Conservation (phyloP, 1,139 yeast species). For the Debaryomyces singareniensis region DNA sequence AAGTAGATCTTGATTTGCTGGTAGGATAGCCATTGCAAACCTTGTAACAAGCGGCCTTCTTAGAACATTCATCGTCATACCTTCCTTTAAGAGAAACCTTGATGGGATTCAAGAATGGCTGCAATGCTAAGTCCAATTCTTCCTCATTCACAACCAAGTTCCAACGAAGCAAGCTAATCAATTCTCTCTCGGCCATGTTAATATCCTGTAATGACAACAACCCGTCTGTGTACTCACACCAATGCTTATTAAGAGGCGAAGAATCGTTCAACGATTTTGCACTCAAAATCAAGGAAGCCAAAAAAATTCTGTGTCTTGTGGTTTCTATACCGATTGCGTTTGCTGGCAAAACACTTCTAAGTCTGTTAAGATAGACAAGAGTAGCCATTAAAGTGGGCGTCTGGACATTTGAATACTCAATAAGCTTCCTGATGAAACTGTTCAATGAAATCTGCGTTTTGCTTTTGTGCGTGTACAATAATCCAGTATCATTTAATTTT, state of each 20-base stretch:
- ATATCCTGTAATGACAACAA: constrained; percentile 71
- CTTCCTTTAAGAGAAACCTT: constrained; percentile 30
- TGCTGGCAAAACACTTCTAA: constrained; percentile 73
- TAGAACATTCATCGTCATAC: constrained; percentile 25
- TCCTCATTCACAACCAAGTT: constrained; percentile 60
- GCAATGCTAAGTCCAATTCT: constrained; percentile 63
- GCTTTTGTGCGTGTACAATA: constrained; percentile 19
- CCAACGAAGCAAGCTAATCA: constrained; percentile 80
- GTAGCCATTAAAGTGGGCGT: constrained; percentile 94
- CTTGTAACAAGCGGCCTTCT: constrained; percentile 34
- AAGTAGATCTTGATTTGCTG: constrained; percentile 9
- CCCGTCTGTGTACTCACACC: constrained; percentile 90
- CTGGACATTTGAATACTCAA: constrained; percentile 82
- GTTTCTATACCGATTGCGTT: constrained; percentile 92
- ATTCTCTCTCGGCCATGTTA: constrained; percentile 86
- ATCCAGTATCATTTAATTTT: constrained; percentile 8
- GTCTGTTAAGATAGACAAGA: constrained; percentile 70
- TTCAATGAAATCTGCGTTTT: constrained; percentile 31
- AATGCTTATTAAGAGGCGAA: constrained; percentile 89
- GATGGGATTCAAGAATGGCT: constrained; percentile 73
- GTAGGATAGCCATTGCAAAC: constrained; percentile 22
- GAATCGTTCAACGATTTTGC: constrained; percentile 92
- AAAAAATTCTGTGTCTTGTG: constrained; percentile 85
- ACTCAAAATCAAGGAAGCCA: constrained; percentile 80
- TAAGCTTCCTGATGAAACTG: constrained; percentile 64